Evolutionary conservation across 2,329 filamentous ascomycete genomes (phyloP), one percentile per base, ranked within the genome.

Genomic region (Fusarium guadeloupense): DNA sequence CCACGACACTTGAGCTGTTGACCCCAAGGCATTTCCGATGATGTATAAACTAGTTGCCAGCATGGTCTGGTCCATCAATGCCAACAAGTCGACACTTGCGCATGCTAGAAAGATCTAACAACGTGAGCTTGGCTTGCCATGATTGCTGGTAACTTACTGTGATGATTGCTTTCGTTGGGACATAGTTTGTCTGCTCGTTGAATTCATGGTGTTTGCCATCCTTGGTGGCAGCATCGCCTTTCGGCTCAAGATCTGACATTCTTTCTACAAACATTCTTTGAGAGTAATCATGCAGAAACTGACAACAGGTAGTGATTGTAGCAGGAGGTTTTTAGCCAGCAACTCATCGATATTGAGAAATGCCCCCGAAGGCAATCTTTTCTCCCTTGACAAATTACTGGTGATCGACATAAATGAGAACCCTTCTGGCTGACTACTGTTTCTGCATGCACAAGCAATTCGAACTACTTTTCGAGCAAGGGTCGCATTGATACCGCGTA

Each of bases 61-160:
- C 3, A 82, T 85, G 0, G 83, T 86, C 69, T 86, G 83, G 66
- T 85, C 83, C 75, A 85, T 84, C 43, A 85, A 73, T 0, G 83
- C 82, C 26, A 85, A 65, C 33, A 86, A 70, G 45, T 86, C 83
- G 52, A 85, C 81, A 19, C 76, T 83, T 38, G 83, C 79, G 57
- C 83, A 85, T 14, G 83, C 82, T 13, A 86, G 72, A 59, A 86
- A 86, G 59, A 85, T 84, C 83, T 85, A 2, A 5, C 8, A 9
- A 25, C 4, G 25, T n/a, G 12, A 12, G 14, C 5, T 16, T 4
- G 0, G 2, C 1, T 3, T 6, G 2, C 9, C 6, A 9, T 19
- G 12, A 3, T 1, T 13, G 0, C 4, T n/a, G 1, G 6, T 66
- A 16, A 19, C 50, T 54, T 70, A 83, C 82, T n/a, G 77, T 84